phyloP scores from a whole-genome alignment of 1,139 yeast species.

The Geotrichum macrosporum region DNA sequence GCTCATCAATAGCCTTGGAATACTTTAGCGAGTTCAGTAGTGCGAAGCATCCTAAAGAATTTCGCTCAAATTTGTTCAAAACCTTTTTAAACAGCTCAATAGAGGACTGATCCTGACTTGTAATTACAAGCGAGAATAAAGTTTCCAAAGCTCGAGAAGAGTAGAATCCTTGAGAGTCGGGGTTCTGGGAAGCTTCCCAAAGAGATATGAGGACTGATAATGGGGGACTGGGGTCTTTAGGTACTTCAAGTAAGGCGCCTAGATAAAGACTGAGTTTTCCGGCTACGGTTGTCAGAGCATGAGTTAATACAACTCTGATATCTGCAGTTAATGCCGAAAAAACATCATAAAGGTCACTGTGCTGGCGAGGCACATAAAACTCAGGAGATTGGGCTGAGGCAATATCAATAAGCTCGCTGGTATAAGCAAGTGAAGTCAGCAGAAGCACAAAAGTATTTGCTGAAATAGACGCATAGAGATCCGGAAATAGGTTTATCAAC shows the following conservation, averaged over 20 bases:
- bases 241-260: slow-evolving; percentile 1
- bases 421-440: slow-evolving; percentile 13
- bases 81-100: slow-evolving; percentile 12
- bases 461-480: neutral
- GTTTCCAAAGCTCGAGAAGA: slow-evolving; percentile 12
- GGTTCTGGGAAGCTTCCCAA: slow-evolving; percentile 8
- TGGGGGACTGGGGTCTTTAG: neutral
- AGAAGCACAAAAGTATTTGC: neutral
- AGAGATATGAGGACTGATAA: neutral
- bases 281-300: neutral
- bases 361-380: slow-evolving; percentile 1
- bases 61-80: slow-evolving; percentile 10
- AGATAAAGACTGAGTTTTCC: slow-evolving; percentile 9
- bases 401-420: slow-evolving; percentile 14
- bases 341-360: slow-evolving; percentile 14
- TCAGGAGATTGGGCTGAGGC: slow-evolving; percentile 8
- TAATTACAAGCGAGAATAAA: slow-evolving; percentile 4
- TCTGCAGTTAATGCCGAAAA: slow-evolving; percentile 12
- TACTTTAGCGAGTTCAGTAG: slow-evolving; percentile 14
- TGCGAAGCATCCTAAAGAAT: slow-evolving; percentile 12
- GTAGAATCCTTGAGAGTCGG: slow-evolving; percentile 13
- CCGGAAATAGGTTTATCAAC: slow-evolving; percentile 11
- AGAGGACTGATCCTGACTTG: slow-evolving; percentile 8
- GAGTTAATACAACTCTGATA: slow-evolving; percentile 4
- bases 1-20: slow-evolving; percentile 9